Base-by-base conservation (phyloP, 179 eudicot genomes). In the Silene coronaria region DNA sequence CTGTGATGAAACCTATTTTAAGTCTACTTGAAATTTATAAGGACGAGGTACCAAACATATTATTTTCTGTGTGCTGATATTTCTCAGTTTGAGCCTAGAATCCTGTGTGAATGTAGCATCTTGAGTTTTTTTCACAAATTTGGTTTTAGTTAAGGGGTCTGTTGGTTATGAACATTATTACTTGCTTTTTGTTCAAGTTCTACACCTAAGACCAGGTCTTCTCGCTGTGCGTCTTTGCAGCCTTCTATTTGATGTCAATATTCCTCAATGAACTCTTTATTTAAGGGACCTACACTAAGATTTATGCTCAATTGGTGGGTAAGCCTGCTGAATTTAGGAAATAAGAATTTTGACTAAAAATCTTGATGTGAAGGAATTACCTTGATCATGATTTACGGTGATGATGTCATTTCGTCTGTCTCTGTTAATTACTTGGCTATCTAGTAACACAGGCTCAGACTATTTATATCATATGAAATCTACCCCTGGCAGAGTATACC, bases 1-100 rank as follows among this genome's bases (percentile, higher is more conserved):
- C 93, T 68, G 86, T 93, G 46, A 84, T 86, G 93, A 84, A 85
- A 73, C 84, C 99, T 71, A 71, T 93, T 55, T 77, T 93, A 79
- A 83, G 79, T 74, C 87, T 95, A 36, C 93, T 95, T 80, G 95
- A 88, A 82, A 87, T 86, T 48, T 95, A 95, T 82, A 92, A 87
- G 78, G 83, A 95, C 72, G 99, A 92, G 99, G 97, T 95, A 89
- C 46, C 69, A 75, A 14, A 32, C 22, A 59, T 70, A 23, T 76
- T 73, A 58, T 17, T 59, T 60, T 38, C 28, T 9, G 53, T 48
- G 57, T 71, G 58, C 23, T 32, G 26, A 61, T 57, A 19, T 61
- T 61, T 21, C 27, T 42, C 36, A 9, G 10, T 26, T 42, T 65
- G 51, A 51, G 45, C 60, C 16, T 30, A 5, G 14, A 32, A 46